phyloP scores from a whole-genome alignment of 106 monocot species.

The Triglochin maritima region DNA sequence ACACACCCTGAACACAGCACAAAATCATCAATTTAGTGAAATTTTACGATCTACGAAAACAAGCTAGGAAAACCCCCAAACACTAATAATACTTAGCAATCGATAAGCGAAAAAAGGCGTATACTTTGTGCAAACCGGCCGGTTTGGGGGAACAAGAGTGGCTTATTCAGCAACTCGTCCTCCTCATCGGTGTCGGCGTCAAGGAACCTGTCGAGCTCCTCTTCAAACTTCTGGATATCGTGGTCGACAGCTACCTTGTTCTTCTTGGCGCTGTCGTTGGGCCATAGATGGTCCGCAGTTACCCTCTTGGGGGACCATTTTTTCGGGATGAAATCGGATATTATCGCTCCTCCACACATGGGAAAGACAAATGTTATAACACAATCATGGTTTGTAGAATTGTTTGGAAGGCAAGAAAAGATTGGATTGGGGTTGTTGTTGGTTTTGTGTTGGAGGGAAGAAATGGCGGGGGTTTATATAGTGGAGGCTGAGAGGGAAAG shows the following conservation, averaged over 20 bases:
- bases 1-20: too few species aligned
- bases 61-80: too few species aligned
- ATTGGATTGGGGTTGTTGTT: neutral
- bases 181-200: too few species aligned
- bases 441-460: neutral
- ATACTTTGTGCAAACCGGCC: too few species aligned
- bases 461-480: neutral
- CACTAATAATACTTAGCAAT: too few species aligned
- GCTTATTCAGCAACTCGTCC: too few species aligned
- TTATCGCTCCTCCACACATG: conserved; percentile 55
- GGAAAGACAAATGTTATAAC: neutral
- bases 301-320: conserved; percentile 8
- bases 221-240: conserved; percentile 5
- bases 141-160: too few species aligned
- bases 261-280: conserved; percentile 14
- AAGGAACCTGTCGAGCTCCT: neutral
- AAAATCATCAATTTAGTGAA: too few species aligned
- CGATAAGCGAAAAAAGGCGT: too few species aligned
- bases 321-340: conserved; percentile 30
- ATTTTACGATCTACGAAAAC: too few species aligned
- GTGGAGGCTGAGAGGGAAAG: too few species aligned
- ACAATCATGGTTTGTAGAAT: neutral
- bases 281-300: conserved; percentile 33
- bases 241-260: neutral
- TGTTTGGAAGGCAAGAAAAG: neutral